phyloP scores from a whole-genome alignment of 2,329 filamentous ascomycete species.

The Penicillium paneum region DNA sequence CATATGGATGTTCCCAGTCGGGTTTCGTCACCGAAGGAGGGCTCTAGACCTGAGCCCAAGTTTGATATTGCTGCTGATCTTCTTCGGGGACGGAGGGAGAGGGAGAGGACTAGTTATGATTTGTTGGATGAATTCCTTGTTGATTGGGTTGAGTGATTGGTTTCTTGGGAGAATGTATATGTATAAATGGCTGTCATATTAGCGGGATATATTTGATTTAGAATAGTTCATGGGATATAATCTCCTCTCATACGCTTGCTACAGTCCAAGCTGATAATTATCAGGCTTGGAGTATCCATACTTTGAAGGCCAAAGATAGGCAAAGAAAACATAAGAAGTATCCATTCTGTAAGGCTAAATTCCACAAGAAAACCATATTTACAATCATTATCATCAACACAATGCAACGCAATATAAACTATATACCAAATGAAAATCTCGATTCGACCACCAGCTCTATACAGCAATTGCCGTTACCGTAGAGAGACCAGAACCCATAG shows the following conservation, averaged over 20 bases:
- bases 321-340: not conserved
- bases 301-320: too few relatives aligned
- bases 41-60: not conserved
- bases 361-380: not conserved
- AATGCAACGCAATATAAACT: not conserved
- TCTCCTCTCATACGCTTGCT: too few relatives aligned
- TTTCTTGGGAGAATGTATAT: not conserved
- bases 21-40: not conserved
- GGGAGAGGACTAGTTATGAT: constrained; percentile 1
- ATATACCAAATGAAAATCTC: not conserved
- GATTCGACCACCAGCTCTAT: not conserved
- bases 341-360: not conserved
- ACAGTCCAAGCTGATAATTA: too few relatives aligned
- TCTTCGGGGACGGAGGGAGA: constrained; percentile 2
- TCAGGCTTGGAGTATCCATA: too few relatives aligned
- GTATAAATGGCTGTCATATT: not conserved
- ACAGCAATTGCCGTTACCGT: not conserved
- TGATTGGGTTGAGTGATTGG: constrained; percentile 1
- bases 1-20: not conserved
- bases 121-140: constrained; percentile 8
- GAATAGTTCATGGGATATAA: not conserved
- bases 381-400: not conserved
- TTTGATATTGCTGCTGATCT: constrained; percentile 11
- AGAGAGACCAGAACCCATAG: not conserved
- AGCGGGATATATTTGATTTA: not conserved